Base-by-base conservation (phyloP, 2,329 filamentous ascomycete genomes). In the Didymella pinodella region DNA sequence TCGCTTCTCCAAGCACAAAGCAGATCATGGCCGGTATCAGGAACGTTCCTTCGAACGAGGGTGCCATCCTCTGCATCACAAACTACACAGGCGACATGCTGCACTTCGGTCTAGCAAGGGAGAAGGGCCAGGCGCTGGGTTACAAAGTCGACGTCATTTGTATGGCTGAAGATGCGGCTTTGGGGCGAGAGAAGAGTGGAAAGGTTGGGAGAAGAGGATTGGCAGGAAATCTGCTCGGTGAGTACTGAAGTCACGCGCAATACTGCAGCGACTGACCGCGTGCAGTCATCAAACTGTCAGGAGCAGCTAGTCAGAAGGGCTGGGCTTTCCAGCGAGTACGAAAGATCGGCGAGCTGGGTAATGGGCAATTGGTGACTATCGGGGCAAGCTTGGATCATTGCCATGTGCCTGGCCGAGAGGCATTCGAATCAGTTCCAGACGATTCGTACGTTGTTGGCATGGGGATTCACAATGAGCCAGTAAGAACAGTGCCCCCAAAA, bases 401-500 rank as follows among this genome's bases (percentile, higher is more conserved):
- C 65, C 82, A 84, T 62, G 82, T 85, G 2, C 82, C 82, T 3
- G 82, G 82, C 11, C 66, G 82, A 57, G 78, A 81, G 32, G 81
- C 82, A 7, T 83, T 85, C 56, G 80, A 84, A 62, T 75, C 79
- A 0, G 77, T 84, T 4, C 73, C 78, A 1, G 71, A 75, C 12
- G 65, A 76, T 59, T 65, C 76, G 6, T 73, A 67, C 59, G 79
- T 79, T 12, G 60, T 81, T 18, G 79, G 79, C 7, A 82, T 83
- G 75, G 82, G 82, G 2, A 83, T 83, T 50, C 82, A 84, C 63
- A 83, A 83, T 51, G 82, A 84, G 67, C 80, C 82, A 5, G 79
- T 80, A 65, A 61, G 74, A 61, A 4, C 14, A 22, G 14, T 10
- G 3, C 16, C 3, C 14, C 36, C 20, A n/a, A 28, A 28, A 26